Percentiles rank a stretch among this genome's conserved stretches.
These are phyloP conservation scores for Helicostylum pulchrum DNA, from an alignment of 192 early-diverging fungal genomes.

Conservation along the genomic window DNA sequence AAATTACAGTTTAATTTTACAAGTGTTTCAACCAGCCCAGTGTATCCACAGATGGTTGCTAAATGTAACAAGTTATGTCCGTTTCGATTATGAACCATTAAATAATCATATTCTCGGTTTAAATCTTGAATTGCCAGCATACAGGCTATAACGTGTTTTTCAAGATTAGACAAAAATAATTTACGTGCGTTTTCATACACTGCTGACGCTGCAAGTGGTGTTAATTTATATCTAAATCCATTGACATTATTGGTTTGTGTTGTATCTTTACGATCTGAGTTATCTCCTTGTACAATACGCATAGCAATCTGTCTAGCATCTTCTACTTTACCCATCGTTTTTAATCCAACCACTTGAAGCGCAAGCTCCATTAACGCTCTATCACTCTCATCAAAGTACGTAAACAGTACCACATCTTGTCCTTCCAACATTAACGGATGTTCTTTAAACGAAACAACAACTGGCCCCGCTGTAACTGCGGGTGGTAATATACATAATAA, in stretches of 20 bases:
- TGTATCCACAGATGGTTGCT: slow-evolving; percentile 50
- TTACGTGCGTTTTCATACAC: slow-evolving; percentile 19
- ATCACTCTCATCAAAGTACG: slow-evolving; percentile 67
- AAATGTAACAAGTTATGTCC: slow-evolving; percentile 52
- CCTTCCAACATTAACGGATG: slow-evolving; percentile 33
- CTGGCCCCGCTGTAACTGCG: slow-evolving; percentile 58
- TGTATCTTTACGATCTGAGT: not conserved
- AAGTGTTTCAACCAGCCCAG: slow-evolving; percentile 34
- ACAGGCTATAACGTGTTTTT: slow-evolving; percentile 18
- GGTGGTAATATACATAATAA: slow-evolving; percentile 77
- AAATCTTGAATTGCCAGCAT: slow-evolving; percentile 1
- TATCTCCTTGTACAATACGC: slow-evolving; percentile 48
- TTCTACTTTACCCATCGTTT: slow-evolving; percentile 64
- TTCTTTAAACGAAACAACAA: slow-evolving; percentile 49
- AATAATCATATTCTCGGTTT: slow-evolving; percentile 26
- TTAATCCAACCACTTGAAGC: slow-evolving; percentile 73
- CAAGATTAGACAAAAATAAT: slow-evolving; percentile 20
- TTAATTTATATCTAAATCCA: slow-evolving; percentile 34
- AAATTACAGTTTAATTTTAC: slow-evolving; percentile 28
- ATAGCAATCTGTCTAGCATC: slow-evolving; percentile 63
- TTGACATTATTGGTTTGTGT: slow-evolving; percentile 29
- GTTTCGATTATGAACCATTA: slow-evolving; percentile 20
- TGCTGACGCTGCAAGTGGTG: slow-evolving; percentile 26
- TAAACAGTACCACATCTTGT: slow-evolving; percentile 42
- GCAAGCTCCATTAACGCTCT: slow-evolving; percentile 78